phyloP scores from a whole-genome alignment of 495 filamentous ascomycete genomes.

The Penicillium roqueforti region DNA sequence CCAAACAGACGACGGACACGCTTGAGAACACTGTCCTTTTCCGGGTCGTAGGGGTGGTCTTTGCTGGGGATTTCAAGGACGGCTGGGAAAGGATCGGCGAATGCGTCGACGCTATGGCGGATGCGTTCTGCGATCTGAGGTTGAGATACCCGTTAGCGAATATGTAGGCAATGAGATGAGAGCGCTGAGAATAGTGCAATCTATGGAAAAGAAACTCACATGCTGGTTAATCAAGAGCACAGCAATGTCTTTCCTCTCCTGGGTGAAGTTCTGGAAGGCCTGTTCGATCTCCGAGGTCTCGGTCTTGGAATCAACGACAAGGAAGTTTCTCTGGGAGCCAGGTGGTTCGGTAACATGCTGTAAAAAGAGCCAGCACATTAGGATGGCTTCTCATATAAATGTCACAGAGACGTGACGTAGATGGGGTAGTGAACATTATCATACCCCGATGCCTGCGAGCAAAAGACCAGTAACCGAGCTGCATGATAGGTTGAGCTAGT shows the following conservation, averaged over 20 bases:
- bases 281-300: conserved; percentile 83
- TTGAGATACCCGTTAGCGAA: conserved; percentile 1
- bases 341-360: conserved; percentile 76
- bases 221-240: conserved; percentile 98
- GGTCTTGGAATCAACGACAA: conserved; percentile 92
- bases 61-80: conserved; percentile 96
- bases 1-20: conserved; percentile 89
- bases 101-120: conserved; percentile 61
- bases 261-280: conserved; percentile 84
- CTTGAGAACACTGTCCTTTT: conserved; percentile 96
- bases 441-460: conserved; percentile 90
- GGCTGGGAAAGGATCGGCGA: conserved; percentile 52
- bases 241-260: conserved; percentile 89
- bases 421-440: conserved; percentile 24
- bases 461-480: conserved; percentile 94
- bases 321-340: conserved; percentile 91
- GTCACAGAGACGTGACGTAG: not conserved
- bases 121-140: conserved; percentile 87
- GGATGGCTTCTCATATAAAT: not conserved
- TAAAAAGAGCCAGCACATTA: not conserved
- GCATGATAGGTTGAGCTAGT: conserved; percentile 32
- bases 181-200: not conserved
- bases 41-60: conserved; percentile 97
- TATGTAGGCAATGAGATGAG: not conserved
- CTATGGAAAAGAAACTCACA: conserved; percentile 48